Evolutionary conservation across 495 filamentous ascomycete species (phyloP).

Genomic region (Penicillium argentinense): DNA sequence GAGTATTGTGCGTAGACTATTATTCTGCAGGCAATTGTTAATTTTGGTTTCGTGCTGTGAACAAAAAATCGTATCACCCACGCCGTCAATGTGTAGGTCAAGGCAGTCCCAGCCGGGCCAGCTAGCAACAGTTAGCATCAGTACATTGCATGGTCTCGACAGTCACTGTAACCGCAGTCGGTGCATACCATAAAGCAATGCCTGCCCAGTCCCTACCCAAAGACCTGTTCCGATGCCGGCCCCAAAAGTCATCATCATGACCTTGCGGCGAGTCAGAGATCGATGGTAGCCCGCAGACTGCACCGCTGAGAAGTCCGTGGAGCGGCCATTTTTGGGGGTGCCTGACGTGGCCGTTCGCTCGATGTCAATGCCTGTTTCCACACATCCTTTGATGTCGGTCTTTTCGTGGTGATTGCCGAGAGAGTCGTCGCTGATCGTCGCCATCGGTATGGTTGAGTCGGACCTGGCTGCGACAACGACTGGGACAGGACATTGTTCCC

Average conservation of each 20-base stretch:
- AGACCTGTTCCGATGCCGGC: constrained; percentile 31
- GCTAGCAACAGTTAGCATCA: constrained; percentile 13
- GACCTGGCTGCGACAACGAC: not conserved
- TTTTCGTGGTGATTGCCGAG: not conserved
- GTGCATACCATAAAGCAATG: constrained; percentile 25
- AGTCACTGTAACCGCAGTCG: not conserved
- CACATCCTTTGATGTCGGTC: constrained; percentile 3
- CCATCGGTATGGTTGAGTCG: not conserved
- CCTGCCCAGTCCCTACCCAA: constrained; percentile 29
- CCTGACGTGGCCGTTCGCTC: constrained; percentile 16
- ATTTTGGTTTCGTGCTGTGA: not conserved
- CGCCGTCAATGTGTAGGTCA: constrained; percentile 30
- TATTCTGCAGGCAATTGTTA: constrained; percentile 12
- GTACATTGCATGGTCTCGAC: not conserved
- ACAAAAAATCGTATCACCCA: constrained; percentile 10
- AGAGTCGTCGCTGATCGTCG: not conserved
- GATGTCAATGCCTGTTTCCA: constrained; percentile 11
- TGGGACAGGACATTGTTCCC: no score
- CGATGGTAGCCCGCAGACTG: constrained; percentile 27
- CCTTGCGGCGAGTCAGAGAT: constrained; percentile 27
- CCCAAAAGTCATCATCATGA: constrained; percentile 38
- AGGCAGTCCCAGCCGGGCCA: constrained; percentile 26
- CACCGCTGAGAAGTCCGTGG: constrained; percentile 6
- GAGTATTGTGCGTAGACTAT: constrained; percentile 29
- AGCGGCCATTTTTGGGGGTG: constrained; percentile 16